Conservation (phyloP, 2,329 filamentous ascomycete genomes). For the Sarocladium kiliense region DNA sequence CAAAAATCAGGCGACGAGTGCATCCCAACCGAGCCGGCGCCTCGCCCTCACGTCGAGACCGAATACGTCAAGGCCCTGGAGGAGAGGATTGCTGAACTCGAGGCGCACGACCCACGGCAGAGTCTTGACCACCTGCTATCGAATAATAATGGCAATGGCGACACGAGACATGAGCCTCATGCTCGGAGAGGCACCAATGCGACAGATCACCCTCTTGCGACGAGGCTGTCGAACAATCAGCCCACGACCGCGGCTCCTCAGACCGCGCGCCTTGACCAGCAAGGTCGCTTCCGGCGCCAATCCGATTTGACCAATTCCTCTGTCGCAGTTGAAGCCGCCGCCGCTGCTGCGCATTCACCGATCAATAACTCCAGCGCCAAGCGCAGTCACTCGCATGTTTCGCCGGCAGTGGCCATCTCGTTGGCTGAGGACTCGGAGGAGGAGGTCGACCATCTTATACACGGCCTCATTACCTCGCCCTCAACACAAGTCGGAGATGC, state of each 20-base stretch:
- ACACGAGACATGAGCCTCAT: background rate
- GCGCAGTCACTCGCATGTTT: constrained; percentile 10
- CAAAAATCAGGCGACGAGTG: constrained; percentile 18
- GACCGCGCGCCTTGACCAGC: background rate
- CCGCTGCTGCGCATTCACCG: background rate
- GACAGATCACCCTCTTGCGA: background rate
- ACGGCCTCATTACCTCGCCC: constrained; percentile 10
- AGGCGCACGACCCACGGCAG: constrained; percentile 12
- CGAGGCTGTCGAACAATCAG: background rate
- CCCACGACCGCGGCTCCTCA: background rate
- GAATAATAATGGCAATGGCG: background rate
- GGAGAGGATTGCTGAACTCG: constrained; percentile 16
- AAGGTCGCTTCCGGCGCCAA: background rate
- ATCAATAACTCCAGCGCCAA: background rate
- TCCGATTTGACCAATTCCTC: background rate
- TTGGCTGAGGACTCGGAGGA: constrained; percentile 11
- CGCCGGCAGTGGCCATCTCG: constrained; percentile 8
- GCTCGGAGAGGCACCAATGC: background rate
- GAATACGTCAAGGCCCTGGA: constrained; percentile 16
- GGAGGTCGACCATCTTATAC: constrained; percentile 11
- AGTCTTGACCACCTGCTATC: constrained; percentile 16
- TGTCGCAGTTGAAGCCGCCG: background rate
- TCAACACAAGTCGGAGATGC: constrained; percentile 9
- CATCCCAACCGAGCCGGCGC: constrained; percentile 14
- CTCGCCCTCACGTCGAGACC: constrained; percentile 13